phyloP scores from a whole-genome alignment of 139 green algal genomes.

The Tetradesmus obliquus region DNA sequence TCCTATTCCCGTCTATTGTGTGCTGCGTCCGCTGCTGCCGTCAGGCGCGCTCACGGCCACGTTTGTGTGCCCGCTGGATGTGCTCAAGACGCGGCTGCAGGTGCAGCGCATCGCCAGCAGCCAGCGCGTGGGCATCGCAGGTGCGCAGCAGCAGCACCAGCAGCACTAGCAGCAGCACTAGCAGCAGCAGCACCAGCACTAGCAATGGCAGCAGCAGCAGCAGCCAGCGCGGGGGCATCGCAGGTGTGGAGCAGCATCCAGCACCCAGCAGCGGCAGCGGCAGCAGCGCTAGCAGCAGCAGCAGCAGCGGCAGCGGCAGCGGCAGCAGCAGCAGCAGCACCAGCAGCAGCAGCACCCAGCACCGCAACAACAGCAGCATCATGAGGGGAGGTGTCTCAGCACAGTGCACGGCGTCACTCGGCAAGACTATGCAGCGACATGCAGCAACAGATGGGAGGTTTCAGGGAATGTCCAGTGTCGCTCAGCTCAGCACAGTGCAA shows the following conservation, averaged over 20 bases:
- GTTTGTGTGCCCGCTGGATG: conserved; percentile 97
- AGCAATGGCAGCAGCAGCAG: neutral
- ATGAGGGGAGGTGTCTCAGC: too few species aligned
- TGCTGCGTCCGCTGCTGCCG: neutral
- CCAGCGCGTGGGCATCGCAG: conserved; percentile 68
- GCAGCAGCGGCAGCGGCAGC: too few species aligned
- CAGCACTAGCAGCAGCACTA: neutral
- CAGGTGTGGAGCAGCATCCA: neutral
- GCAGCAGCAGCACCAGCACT: neutral
- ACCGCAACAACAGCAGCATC: too few species aligned
- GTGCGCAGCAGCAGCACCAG: conserved; percentile 54
- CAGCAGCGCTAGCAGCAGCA: too few species aligned
- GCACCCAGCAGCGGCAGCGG: neutral
- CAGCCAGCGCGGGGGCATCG: neutral
- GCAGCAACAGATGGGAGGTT: too few species aligned
- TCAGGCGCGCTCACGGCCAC: conserved; percentile 86
- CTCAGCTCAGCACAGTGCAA: too few species aligned
- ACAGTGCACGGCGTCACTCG: too few species aligned
- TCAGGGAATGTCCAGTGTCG: too few species aligned
- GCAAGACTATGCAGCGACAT: too few species aligned
- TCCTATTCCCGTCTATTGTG: neutral
- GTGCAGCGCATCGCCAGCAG: conserved; percentile 74
- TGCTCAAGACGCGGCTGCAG: conserved; percentile 98
- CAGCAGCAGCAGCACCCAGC: neutral
- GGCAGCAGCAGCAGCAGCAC: too few species aligned